Evolutionary conservation across 2,329 filamentous ascomycete genomes (phyloP).

Genomic region (Pezicula neosporulosa): DNA sequence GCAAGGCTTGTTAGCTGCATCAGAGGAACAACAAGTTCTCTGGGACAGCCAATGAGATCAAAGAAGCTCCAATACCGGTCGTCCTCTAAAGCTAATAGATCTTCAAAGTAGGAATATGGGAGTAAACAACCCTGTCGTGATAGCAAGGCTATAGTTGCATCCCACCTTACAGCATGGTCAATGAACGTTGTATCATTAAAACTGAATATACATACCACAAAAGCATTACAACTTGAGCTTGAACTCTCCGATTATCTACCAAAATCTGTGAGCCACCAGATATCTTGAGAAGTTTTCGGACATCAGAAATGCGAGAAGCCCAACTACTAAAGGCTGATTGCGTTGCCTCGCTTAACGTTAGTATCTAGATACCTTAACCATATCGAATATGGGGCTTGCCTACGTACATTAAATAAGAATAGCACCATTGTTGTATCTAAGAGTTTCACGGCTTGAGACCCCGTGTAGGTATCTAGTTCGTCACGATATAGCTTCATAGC

Average conservation of each 20-base stretch:
- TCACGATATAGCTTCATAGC: neutral
- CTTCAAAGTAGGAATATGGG: neutral
- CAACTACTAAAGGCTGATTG: neutral
- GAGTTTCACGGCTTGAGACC: neutral
- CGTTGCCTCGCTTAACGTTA: neutral
- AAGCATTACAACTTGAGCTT: neutral
- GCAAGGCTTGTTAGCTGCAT: neutral
- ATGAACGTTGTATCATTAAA: neutral
- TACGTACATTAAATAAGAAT: neutral
- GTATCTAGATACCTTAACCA: neutral
- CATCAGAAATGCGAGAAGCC: neutral
- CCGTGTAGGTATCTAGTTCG: neutral
- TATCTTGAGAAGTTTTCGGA: neutral
- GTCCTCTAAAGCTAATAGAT: neutral
- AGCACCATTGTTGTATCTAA: slow-evolving; percentile 1
- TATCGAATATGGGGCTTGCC: neutral
- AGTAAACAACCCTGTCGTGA: neutral
- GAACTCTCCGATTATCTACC: neutral
- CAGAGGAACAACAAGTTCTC: neutral
- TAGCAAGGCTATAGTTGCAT: neutral
- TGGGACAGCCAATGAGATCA: neutral
- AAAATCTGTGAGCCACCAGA: neutral
- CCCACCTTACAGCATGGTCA: neutral
- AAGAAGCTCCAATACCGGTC: neutral
- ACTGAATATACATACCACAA: neutral